Evolutionary conservation across 352 stramenopile genomes (phyloP).

Genomic region (Phytophthora cryptogea): DNA sequence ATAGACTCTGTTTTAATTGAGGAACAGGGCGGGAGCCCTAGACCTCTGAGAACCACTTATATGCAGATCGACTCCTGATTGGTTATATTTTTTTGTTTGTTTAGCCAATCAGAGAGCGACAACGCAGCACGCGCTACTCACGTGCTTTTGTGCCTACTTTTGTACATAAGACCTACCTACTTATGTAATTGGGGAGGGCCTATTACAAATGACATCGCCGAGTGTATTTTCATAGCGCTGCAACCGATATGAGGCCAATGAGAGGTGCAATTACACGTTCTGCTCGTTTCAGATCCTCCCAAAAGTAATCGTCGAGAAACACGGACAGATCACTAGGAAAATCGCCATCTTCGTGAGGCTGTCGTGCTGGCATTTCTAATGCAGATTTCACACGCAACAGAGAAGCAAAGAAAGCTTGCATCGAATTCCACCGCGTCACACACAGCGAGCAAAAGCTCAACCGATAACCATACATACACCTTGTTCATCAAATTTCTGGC

Average conservation of each 20-base stretch:
- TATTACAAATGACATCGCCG: slow-evolving; percentile 12
- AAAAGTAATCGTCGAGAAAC: slow-evolving; percentile 6
- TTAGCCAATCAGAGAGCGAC: background rate
- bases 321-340: background rate
- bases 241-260: slow-evolving; percentile 1
- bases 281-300: background rate
- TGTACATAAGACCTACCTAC: too few relatives aligned
- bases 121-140: background rate
- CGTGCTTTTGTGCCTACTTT: background rate
- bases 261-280: slow-evolving; percentile 8
- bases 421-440: slow-evolving; percentile 15
- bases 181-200: too few relatives aligned
- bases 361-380: background rate
- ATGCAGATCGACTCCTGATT: background rate
- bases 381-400: slow-evolving; percentile 7
- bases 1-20: background rate
- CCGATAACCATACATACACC: slow-evolving; percentile 12
- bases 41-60: background rate
- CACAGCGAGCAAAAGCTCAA: background rate
- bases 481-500: slow-evolving; percentile 2
- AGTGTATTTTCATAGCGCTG: slow-evolving; percentile 11
- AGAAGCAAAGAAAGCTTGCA: slow-evolving; percentile 14
- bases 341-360: background rate
- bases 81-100: background rate
- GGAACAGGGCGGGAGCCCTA: background rate